phyloP scores from a whole-genome alignment of 768 basidiomycete genomes.

The Leucogyrophana mollusca region DNA sequence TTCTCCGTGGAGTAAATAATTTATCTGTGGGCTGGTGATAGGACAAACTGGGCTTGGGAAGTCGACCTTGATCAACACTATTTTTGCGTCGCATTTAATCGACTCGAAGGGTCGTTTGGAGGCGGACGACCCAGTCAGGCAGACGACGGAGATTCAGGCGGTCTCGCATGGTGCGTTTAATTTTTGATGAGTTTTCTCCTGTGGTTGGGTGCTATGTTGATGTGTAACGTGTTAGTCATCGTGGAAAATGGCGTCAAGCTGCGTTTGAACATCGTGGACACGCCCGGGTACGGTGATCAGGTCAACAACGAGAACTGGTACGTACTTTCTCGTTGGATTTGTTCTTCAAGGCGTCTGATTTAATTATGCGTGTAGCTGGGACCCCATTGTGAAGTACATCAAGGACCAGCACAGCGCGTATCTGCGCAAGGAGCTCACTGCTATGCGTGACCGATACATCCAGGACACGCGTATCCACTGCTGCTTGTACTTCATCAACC shows the following conservation, averaged over 20 bases:
- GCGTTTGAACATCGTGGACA: conserved; percentile 96
- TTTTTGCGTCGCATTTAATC: conserved; percentile 97
- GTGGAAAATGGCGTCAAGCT: conserved; percentile 95
- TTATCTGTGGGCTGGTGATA: conserved; percentile 26
- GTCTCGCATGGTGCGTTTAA: conserved; percentile 83
- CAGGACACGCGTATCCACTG: conserved; percentile 99
- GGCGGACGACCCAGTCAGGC: conserved; percentile 84
- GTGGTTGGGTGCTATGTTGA: conserved; percentile 7
- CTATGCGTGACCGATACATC: conserved; percentile 97
- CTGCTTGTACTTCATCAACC: conserved; percentile 97
- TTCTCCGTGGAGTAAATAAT: neutral
- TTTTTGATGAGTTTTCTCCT: neutral
- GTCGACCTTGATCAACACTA: conserved; percentile 97
- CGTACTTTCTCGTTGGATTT: conserved; percentile 21
- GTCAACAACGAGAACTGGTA: conserved; percentile 99
- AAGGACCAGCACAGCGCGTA: conserved; percentile 99
- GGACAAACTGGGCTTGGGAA: conserved; percentile 98
- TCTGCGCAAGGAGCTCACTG: conserved; percentile 97
- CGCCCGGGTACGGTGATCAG: conserved; percentile 97
- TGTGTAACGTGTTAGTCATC: conserved; percentile 59
- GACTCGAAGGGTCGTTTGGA: conserved; percentile 94
- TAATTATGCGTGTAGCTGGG: conserved; percentile 67
- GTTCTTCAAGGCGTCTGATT: conserved; percentile 6
- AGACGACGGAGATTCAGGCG: conserved; percentile 96
- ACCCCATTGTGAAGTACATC: conserved; percentile 98